Conservation (phyloP, 257 asterid genomes). For the Paulownia fortunei region DNA sequence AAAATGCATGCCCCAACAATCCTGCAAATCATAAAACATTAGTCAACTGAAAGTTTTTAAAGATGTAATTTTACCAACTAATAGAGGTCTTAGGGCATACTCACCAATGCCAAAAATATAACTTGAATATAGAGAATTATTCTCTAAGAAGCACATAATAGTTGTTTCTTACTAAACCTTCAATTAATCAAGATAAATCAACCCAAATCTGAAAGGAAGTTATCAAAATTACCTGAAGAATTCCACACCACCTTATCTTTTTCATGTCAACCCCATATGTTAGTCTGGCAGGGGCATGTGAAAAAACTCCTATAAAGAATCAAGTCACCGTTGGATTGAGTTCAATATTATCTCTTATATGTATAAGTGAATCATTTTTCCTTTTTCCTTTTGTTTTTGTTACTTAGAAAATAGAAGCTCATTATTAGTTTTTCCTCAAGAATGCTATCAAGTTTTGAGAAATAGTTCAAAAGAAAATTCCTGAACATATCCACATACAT, state of each 20-base stretch:
- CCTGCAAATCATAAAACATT: conserved; percentile 44
- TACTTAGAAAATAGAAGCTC: too few species aligned
- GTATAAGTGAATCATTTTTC: background rate
- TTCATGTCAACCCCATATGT: conserved; percentile 77
- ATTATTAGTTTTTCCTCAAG: too few species aligned
- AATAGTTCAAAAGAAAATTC: background rate
- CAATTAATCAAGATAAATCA: background rate
- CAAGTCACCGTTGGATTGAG: background rate
- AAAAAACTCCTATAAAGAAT: conserved; percentile 65
- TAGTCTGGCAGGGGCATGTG: conserved; percentile 79
- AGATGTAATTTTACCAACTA: background rate
- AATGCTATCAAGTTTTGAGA: too few species aligned
- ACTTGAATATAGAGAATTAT: conserved; percentile 65
- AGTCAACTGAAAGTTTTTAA: background rate
- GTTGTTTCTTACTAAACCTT: conserved; percentile 6
- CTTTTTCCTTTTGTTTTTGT: background rate
- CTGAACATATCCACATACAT: background rate
- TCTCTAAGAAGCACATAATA: conserved; percentile 49
- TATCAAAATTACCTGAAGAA: conserved; percentile 66
- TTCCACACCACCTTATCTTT: conserved; percentile 79
- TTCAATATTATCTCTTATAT: background rate
- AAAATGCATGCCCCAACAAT: conserved; percentile 55
- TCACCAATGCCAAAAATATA: conserved; percentile 73
- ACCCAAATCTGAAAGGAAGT: background rate
- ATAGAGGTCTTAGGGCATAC: conserved; percentile 25